Percentiles rank a stretch among this genome's conserved stretches.
These are phyloP conservation scores for Boletus vermiculosoides DNA, from an alignment of 768 basidiomycete species.

Conservation along the genomic window DNA sequence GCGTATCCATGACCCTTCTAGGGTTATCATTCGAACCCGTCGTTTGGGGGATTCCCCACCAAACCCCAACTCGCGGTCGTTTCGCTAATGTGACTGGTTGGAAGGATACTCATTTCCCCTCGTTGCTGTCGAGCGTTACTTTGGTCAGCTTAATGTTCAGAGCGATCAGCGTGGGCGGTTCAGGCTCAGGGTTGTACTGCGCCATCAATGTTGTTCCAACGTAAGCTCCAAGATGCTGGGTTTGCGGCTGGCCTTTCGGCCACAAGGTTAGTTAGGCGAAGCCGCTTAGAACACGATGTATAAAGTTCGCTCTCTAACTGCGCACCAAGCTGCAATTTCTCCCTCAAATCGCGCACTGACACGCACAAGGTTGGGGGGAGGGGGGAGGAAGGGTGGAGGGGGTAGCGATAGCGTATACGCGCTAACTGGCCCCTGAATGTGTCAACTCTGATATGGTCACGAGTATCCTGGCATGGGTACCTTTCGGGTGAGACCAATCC, in stretches of 20 bases:
- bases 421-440: constrained; percentile 10
- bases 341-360: neutral
- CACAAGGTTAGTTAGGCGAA: constrained; percentile 3
- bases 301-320: constrained; percentile 14
- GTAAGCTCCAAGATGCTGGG: constrained; percentile 1
- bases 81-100: neutral
- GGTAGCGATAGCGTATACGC: constrained; percentile 18
- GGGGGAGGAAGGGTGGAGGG: neutral
- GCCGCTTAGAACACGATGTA: constrained; percentile 2
- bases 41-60: neutral
- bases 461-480: constrained; percentile 14
- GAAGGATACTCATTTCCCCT: neutral
- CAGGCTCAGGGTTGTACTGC: constrained; percentile 1
- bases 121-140: neutral
- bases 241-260: neutral
- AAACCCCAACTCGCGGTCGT: neutral
- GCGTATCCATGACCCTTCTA: constrained; percentile 8
- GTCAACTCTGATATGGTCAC: constrained; percentile 15
- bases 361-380: neutral
- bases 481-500: constrained; percentile 4
- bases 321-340: constrained; percentile 1
- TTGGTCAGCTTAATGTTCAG: neutral
- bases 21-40: constrained; percentile 4
- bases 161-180: neutral
- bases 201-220: neutral